Evolutionary conservation across 176 grass and related monocot species (phyloP).

Genomic region (Oryza glumipatula): DNA sequence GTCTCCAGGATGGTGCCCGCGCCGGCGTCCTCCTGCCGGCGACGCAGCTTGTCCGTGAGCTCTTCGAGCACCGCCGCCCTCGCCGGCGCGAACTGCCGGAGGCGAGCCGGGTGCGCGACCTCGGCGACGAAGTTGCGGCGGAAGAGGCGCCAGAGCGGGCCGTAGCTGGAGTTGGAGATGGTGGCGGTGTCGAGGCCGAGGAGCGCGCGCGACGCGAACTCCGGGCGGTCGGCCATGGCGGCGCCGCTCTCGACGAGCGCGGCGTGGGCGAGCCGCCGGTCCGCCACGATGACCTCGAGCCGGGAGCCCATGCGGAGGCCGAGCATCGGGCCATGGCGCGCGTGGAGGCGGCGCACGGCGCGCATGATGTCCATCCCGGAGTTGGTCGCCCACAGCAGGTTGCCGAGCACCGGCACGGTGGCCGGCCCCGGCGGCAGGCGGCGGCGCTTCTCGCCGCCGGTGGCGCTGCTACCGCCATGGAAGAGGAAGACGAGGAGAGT

Average conservation of each 20-base stretch:
- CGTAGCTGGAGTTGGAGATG: constrained; percentile 51
- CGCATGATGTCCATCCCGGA: constrained; percentile 30
- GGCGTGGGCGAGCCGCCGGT: constrained; percentile 48
- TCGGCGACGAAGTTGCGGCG: constrained; percentile 61
- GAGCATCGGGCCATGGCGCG: constrained; percentile 50
- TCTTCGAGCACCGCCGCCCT: constrained; percentile 39
- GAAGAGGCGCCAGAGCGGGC: constrained; percentile 54
- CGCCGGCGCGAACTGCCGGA: constrained; percentile 48
- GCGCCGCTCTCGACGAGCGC: constrained; percentile 45
- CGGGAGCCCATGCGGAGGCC: constrained; percentile 41
- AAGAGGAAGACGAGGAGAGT: not conserved
- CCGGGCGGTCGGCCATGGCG: constrained; percentile 43
- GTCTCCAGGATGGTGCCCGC: constrained; percentile 20
- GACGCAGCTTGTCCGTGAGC: constrained; percentile 38
- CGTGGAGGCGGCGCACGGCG: constrained; percentile 25
- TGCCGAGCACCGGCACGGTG: constrained; percentile 35
- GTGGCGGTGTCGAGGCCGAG: constrained; percentile 27
- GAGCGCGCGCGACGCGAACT: not conserved
- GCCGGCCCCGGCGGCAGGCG: constrained; percentile 41
- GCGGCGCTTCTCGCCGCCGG: not conserved
- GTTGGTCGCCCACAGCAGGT: constrained; percentile 33
- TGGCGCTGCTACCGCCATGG: not conserved
- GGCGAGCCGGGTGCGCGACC: constrained; percentile 45
- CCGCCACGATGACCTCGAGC: constrained; percentile 38
- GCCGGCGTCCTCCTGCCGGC: too few species aligned